Base-by-base conservation (phyloP, 169 alveolate genomes). In the Cryptosporidium ryanae region DNA sequence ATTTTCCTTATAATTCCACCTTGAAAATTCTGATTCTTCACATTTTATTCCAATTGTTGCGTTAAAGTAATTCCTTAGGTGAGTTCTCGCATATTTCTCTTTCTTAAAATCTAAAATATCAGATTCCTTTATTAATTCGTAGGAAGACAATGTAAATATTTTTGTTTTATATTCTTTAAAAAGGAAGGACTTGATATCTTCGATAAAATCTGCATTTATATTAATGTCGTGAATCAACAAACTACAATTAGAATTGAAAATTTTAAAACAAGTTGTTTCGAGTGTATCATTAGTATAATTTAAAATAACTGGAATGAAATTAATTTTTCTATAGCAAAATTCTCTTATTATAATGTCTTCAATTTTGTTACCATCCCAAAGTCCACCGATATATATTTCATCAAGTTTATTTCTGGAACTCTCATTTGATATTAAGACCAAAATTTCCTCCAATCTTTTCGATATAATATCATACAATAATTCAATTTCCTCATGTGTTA, bases 351-450 rank as follows among this genome's bases (percentile, higher is more conserved):
- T 23, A n/a, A 76, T 31, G 46, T 76, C 87, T 59, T 38, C 64
- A 18, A 76, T 76, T 46, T 76, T 76, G 46, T 76, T 76, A 7
- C 71, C 71, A 59, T 61, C 49, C 87, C 87, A 76, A 23, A 76
- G 46, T 21, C 59, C 18, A 18, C 87, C 87, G 27, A 76, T 50
- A 38, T 59, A 55, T 25, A 76, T 55, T 61, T 48, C n/a, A 29
- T 12, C 18, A 66, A 52, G 18, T 12, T 52, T 52, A 21, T 52
- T 21, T 52, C 63, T 12, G 5, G 18, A 3, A 48, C 7, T 66
- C 18, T 25, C 18, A n/a, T 31, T 49, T 21, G n/a, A 57, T 44
- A 25, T 65, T 17, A 48, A 46, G 25, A n/a, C 6, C 5, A 27
- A 32, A 49, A 66, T 23, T 3, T n/a, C 18, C 31, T 49, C 21